Conservation (phyloP, 345 rosid genomes). For the Salix viminalis region DNA sequence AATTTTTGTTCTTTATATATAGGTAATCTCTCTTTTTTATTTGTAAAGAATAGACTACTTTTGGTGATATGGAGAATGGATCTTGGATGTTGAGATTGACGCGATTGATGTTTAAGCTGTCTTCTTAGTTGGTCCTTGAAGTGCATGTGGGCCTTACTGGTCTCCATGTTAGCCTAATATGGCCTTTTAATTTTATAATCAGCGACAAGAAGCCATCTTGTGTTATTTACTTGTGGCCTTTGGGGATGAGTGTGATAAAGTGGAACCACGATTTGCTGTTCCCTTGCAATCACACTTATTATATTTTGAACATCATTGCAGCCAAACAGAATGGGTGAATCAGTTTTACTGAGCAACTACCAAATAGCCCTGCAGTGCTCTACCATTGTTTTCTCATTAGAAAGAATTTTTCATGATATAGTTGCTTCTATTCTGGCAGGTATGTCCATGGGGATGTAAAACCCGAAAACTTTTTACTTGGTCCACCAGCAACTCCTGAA, state of each 20-base stretch:
- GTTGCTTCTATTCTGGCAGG: conserved; percentile 41
- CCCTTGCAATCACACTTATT: neutral
- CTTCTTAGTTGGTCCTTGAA: neutral
- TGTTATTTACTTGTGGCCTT: neutral
- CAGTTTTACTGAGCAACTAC: neutral
- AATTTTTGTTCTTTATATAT: neutral
- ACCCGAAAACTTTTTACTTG: conserved; percentile 96
- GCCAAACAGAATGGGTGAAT: neutral
- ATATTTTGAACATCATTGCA: neutral
- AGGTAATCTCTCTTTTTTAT: too few species aligned
- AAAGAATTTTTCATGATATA: conserved; percentile 1
- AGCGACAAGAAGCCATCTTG: neutral
- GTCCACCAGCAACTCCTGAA: conserved; percentile 73
- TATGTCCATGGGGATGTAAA: conserved; percentile 97
- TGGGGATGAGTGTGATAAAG: neutral
- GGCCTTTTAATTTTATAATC: neutral
- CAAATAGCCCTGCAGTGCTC: neutral
- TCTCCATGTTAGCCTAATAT: neutral
- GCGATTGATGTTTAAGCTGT: neutral
- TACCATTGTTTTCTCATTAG: neutral
- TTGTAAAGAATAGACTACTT: neutral
- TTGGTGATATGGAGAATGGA: neutral
- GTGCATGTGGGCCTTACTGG: too few species aligned
- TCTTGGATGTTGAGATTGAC: neutral
- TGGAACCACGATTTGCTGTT: neutral